These are phyloP conservation scores for Saccharomyces hybrid DNA, from an alignment of 1,139 yeast genomes.

Conservation along the genomic window DNA sequence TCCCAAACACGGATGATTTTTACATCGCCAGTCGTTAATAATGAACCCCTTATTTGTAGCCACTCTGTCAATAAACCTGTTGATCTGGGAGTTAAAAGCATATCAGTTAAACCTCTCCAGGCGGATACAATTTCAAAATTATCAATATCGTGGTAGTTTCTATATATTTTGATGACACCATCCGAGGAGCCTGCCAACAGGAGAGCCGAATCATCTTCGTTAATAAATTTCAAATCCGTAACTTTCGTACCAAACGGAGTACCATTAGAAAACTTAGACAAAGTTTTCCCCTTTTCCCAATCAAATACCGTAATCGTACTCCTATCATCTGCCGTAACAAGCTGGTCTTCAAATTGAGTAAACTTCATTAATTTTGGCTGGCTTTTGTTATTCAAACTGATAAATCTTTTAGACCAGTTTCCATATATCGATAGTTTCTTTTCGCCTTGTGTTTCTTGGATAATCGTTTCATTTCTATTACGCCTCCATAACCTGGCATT, in stretches of 20 bases:
- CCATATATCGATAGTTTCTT: conserved; percentile 79
- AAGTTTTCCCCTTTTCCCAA: conserved; percentile 55
- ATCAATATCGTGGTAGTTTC: conserved; percentile 56
- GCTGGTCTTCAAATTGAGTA: conserved; percentile 82
- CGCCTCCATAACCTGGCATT: conserved; percentile 82
- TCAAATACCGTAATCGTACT: conserved; percentile 85
- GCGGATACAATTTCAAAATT: conserved; percentile 65
- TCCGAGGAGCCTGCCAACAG: conserved; percentile 86
- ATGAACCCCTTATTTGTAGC: conserved; percentile 93
- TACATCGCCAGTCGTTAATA: conserved; percentile 91
- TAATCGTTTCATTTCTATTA: conserved; percentile 77
- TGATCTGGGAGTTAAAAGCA: conserved; percentile 70
- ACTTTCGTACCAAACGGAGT: conserved; percentile 84
- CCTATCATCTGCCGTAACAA: conserved; percentile 76
- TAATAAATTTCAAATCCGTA: conserved; percentile 76
- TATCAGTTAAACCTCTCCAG: conserved; percentile 90
- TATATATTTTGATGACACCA: conserved; percentile 82
- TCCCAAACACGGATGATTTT: conserved; percentile 91
- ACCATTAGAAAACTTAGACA: conserved; percentile 70
- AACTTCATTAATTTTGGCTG: conserved; percentile 75
- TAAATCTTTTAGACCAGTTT: conserved; percentile 68
- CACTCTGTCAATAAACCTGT: conserved; percentile 86
- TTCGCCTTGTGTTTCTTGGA: conserved; percentile 83
- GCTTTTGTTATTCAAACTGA: conserved; percentile 59
- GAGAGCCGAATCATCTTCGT: conserved; percentile 86